Evolutionary conservation across 2,329 filamentous ascomycete genomes (phyloP).

Genomic region (Fusarium compactum): DNA sequence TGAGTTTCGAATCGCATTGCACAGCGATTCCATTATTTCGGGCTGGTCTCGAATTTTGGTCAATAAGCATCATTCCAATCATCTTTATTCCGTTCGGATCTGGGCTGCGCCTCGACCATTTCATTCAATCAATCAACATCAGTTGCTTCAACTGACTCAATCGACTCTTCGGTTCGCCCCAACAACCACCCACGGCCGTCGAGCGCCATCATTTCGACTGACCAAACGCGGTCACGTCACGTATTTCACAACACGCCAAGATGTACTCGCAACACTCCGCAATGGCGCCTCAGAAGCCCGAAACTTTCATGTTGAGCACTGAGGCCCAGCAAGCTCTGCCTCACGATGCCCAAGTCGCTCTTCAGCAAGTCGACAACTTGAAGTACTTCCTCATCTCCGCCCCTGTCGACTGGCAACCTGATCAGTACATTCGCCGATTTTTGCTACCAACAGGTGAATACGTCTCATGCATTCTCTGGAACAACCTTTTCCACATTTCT

Average conservation of each 20-base stretch:
- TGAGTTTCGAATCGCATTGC: constrained; percentile 50
- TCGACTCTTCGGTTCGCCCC: constrained; percentile 25
- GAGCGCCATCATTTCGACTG: constrained; percentile 43
- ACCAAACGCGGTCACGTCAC: constrained; percentile 46
- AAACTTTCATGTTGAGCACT: constrained; percentile 98
- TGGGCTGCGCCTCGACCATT: constrained; percentile 53
- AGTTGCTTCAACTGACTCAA: constrained; percentile 14
- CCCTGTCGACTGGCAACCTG: constrained; percentile 95
- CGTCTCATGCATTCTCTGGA: constrained; percentile 97
- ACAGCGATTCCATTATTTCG: constrained; percentile 51
- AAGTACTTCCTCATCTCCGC: constrained; percentile 99
- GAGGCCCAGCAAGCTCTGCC: constrained; percentile 97
- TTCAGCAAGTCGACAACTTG: constrained; percentile 98
- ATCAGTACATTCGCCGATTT: constrained; percentile 97
- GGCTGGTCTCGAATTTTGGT: constrained; percentile 63
- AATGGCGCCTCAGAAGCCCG: constrained; percentile 96
- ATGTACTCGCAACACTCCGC: constrained; percentile 88
- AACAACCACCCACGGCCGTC: constrained; percentile 29
- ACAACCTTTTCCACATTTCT: constrained; percentile 99
- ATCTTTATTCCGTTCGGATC: constrained; percentile 43
- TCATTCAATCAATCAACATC: constrained; percentile 15
- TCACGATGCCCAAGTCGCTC: constrained; percentile 94
- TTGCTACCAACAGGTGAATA: constrained; percentile 97
- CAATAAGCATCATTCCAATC: constrained; percentile 45
- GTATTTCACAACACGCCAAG: constrained; percentile 47